Evolutionary conservation across 768 basidiomycete species (phyloP).

Genomic region (Lyophyllum shimeji): DNA sequence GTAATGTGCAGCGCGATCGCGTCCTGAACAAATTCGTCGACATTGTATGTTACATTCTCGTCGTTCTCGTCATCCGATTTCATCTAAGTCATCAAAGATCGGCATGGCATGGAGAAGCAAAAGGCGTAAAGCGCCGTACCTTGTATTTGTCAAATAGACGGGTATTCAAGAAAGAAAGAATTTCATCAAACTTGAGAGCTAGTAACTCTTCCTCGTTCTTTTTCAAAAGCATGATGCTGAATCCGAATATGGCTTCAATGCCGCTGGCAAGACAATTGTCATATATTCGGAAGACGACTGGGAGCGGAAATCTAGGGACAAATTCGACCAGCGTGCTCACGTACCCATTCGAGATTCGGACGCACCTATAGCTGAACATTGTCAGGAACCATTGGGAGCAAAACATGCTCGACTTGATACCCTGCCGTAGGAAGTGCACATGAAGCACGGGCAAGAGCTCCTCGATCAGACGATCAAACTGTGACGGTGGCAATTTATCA

Average conservation of each 20-base stretch:
- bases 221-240: conserved; percentile 82
- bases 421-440: conserved; percentile 90
- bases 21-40: conserved; percentile 86
- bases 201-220: conserved; percentile 85
- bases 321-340: conserved; percentile 2
- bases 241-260: conserved; percentile 95
- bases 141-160: conserved; percentile 84
- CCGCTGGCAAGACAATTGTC: conserved; percentile 96
- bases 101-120: neutral
- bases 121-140: conserved; percentile 19
- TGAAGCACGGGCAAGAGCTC: conserved; percentile 92
- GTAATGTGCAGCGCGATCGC: conserved; percentile 86
- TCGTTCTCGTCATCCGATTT: conserved; percentile 26
- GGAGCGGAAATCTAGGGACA: conserved; percentile 77
- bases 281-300: conserved; percentile 94
- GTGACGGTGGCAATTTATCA: conserved; percentile 10
- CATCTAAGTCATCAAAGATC: conserved; percentile 20
- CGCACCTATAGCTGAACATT: conserved; percentile 90
- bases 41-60: conserved; percentile 48
- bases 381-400: conserved; percentile 99
- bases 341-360: neutral
- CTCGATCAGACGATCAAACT: conserved; percentile 95
- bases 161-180: conserved; percentile 80
- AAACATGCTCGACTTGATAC: conserved; percentile 97
- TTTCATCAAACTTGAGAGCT: conserved; percentile 86